These are phyloP conservation scores for Calonectria henricotiae DNA, from an alignment of 2,329 filamentous ascomycete genomes.

Conservation along the genomic window DNA sequence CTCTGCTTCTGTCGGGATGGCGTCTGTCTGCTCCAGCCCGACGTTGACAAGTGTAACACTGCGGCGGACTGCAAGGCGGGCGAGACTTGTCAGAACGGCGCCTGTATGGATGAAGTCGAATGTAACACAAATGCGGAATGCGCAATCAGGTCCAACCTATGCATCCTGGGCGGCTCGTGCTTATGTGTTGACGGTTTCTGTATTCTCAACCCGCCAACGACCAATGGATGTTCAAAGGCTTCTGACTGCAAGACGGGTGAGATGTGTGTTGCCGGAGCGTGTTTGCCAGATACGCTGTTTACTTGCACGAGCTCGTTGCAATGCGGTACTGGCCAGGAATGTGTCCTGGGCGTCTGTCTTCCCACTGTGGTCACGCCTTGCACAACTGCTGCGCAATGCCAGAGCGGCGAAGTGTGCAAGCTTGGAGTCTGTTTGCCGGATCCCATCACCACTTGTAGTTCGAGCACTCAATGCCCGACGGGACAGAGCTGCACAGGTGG, in stretches of 20 bases:
- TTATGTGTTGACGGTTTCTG: slow-evolving; percentile 23
- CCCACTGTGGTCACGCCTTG: not conserved
- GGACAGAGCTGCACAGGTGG: slow-evolving; percentile 11
- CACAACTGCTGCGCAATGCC: not conserved
- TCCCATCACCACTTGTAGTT: not conserved
- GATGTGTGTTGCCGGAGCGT: slow-evolving; percentile 6
- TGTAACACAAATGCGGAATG: slow-evolving; percentile 19
- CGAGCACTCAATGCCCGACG: slow-evolving; percentile 2
- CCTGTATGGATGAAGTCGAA: slow-evolving; percentile 1
- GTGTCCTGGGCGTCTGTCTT: slow-evolving; percentile 14
- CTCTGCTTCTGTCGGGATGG: slow-evolving; percentile 24
- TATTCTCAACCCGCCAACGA: not conserved
- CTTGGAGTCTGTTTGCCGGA: slow-evolving; percentile 25
- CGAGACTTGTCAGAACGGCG: slow-evolving; percentile 15
- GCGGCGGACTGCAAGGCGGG: slow-evolving; percentile 6
- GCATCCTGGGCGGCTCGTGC: slow-evolving; percentile 28
- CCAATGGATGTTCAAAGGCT: not conserved
- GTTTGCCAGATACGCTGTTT: slow-evolving; percentile 8
- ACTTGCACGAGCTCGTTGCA: not conserved
- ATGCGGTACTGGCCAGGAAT: slow-evolving; percentile 16
- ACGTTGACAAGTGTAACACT: not conserved
- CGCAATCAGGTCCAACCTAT: not conserved
- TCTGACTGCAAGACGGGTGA: slow-evolving; percentile 14
- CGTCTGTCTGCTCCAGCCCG: not conserved
- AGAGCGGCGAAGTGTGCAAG: not conserved